These are phyloP conservation scores for Metarhizium brunneum DNA, from an alignment of 2,329 filamentous ascomycete genomes.

Conservation along the genomic window DNA sequence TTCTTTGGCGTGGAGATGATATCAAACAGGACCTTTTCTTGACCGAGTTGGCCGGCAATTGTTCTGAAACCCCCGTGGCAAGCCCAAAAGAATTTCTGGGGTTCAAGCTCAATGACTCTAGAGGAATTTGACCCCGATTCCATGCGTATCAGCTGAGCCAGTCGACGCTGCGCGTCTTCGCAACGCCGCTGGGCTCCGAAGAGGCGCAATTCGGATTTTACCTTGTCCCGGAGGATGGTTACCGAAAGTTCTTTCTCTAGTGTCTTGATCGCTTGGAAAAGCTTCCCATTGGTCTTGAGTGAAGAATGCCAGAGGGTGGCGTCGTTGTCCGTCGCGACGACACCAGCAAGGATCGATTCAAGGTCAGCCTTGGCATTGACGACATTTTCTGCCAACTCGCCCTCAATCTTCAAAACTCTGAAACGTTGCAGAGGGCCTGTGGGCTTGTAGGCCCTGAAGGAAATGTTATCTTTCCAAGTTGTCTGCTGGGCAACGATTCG, in stretches of 20 bases:
- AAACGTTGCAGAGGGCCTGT: slow-evolving; percentile 9
- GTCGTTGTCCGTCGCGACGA: slow-evolving; percentile 14
- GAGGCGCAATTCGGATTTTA: not conserved
- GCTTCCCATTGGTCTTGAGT: slow-evolving; percentile 10
- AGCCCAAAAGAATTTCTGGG: slow-evolving; percentile 18
- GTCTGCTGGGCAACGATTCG: slow-evolving; percentile 16
- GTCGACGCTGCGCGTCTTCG: not conserved
- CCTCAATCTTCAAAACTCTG: slow-evolving; percentile 28
- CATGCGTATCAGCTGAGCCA: not conserved
- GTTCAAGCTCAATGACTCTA: slow-evolving; percentile 17
- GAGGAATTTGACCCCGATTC: not conserved
- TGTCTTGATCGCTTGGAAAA: not conserved
- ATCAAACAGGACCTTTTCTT: slow-evolving; percentile 20
- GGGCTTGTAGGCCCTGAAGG: slow-evolving; percentile 9
- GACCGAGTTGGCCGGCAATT: slow-evolving; percentile 16
- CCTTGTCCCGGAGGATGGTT: not conserved
- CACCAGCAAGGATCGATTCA: slow-evolving; percentile 23
- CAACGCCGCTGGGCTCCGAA: not conserved
- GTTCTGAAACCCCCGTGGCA: slow-evolving; percentile 21
- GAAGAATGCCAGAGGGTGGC: slow-evolving; percentile 22
- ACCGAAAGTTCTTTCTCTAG: not conserved
- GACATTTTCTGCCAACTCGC: slow-evolving; percentile 19
- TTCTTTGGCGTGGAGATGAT: slow-evolving; percentile 16
- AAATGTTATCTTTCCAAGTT: slow-evolving; percentile 21
- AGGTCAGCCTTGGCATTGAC: slow-evolving; percentile 21